phyloP scores from a whole-genome alignment of 345 rosid species.

The Salix dunnii region DNA sequence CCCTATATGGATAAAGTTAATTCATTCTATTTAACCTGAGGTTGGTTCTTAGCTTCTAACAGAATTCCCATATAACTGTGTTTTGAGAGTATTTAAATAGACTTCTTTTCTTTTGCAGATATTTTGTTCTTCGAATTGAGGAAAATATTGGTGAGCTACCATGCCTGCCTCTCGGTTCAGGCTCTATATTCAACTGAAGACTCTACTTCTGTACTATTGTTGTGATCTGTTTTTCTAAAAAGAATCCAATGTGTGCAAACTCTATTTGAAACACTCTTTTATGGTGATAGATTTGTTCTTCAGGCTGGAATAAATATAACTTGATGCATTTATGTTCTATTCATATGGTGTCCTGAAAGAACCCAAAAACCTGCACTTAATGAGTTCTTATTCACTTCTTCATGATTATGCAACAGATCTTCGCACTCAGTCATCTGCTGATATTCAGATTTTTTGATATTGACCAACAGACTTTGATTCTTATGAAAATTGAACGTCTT shows the following conservation, averaged over 20 bases:
- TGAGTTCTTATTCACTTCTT: too few relatives aligned
- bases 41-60: conserved; percentile 4
- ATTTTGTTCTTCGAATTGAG: conserved; percentile 97
- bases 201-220: neutral
- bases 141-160: conserved; percentile 78
- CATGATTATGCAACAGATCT: too few relatives aligned
- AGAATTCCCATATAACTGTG: neutral
- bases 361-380: too few relatives aligned
- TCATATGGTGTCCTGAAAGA: too few relatives aligned
- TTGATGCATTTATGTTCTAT: too few relatives aligned
- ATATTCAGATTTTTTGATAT: too few relatives aligned
- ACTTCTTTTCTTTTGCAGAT: conserved; percentile 57
- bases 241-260: too few relatives aligned
- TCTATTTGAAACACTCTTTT: too few relatives aligned
- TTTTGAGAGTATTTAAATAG: conserved; percentile 15
- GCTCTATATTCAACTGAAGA: conserved; percentile 7
- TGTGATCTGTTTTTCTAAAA: too few relatives aligned
- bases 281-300: too few relatives aligned
- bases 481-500: neutral
- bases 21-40: neutral
- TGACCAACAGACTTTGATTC: neutral
- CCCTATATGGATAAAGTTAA: conserved; percentile 4
- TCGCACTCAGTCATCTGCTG: too few relatives aligned
- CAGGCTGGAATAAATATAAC: too few relatives aligned
- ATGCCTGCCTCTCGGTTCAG: conserved; percentile 9